Base-by-base conservation (phyloP, 2,329 filamentous ascomycete species). In the Fusarium vanettenii region DNA sequence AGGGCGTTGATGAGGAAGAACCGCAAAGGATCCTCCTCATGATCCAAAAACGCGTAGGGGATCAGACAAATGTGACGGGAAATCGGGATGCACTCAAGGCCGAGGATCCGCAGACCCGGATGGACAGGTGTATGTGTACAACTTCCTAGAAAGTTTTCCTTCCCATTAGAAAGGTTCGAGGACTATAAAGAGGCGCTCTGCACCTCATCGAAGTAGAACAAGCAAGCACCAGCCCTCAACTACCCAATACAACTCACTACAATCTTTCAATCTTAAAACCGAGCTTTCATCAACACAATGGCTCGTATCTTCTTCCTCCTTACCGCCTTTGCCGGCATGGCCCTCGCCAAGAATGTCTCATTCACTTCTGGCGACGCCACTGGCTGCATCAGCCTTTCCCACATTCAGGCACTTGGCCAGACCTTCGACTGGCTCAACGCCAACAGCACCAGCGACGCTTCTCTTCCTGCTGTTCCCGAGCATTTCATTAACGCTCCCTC, bases 401-500 rank as follows among this genome's bases (percentile, higher is more conserved):
- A 73, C 9, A 45, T 73, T 29, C 71, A 73, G 3, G 71, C 71
- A 5, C 69, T 73, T 2, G 57, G 69, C 20, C 62, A 70, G 16
- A 73, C 71, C 27, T 73, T 66, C 14, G 64, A n/a, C 27, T 25
- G 29, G 18, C 50, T 73, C 29, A 57, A 48, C 18, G 11, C 2
- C 59, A 66, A 60, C 18, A 48, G 16, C 2, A 52, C 41, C 10
- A n/a, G 55, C 35, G 45, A 39, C 13, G 14, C 22, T 31, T 10
- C 50, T 25, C 29, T 72, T 13, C 71, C 71, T 1, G 37, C 29
- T 20, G 66, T 73, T 10, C 71, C 71, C 4, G 22, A 25, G 16
- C 33, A 27, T 13, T 69, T 66, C 35, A 27, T 73, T 22, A 61
- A 72, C 33, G 41, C 63, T 20, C 71, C 71, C 20, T 60, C 59